phyloP scores from a whole-genome alignment of 75 land plant species.

The Chamaecyparis obtusa region DNA sequence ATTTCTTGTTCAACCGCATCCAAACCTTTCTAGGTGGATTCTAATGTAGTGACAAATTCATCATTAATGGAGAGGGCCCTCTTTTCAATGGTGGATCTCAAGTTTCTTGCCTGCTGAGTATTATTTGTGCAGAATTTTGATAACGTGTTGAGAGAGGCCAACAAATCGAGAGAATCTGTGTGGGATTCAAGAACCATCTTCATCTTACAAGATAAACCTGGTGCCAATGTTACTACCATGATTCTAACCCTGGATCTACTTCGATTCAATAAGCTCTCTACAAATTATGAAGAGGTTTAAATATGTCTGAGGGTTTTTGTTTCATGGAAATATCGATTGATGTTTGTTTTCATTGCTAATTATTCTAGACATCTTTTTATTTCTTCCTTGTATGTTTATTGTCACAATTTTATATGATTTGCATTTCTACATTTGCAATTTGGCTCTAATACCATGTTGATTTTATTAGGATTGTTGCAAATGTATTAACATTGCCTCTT shows the following conservation, averaged over 20 bases:
- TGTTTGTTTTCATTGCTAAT: too few relatives aligned
- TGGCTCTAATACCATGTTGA: too few relatives aligned
- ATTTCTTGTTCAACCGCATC: conserved; percentile 91
- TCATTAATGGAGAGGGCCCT: conserved; percentile 81
- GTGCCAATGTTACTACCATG: conserved; percentile 62
- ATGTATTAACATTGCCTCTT: too few relatives aligned
- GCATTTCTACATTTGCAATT: too few relatives aligned
- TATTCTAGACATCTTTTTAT: too few relatives aligned
- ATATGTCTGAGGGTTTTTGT: too few relatives aligned
- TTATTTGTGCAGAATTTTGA: conserved; percentile 83
- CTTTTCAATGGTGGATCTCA: conserved; percentile 82
- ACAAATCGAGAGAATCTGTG: conserved; percentile 81
- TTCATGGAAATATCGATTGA: too few relatives aligned
- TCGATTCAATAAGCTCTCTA: not conserved
- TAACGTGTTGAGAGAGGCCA: conserved; percentile 79
- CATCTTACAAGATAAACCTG: conserved; percentile 88
- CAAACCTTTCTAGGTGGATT: conserved; percentile 77
- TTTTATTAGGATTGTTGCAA: too few relatives aligned
- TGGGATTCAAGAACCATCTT: conserved; percentile 93
- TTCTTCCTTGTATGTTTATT: too few relatives aligned
- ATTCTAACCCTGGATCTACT: not conserved
- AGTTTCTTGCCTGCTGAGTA: conserved; percentile 68
- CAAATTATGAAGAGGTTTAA: too few relatives aligned
- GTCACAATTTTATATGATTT: too few relatives aligned
- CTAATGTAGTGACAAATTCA: conserved; percentile 76